Evolutionary conservation across 2,329 filamentous ascomycete species (phyloP).

Genomic region (Annulohypoxylon truncatum): DNA sequence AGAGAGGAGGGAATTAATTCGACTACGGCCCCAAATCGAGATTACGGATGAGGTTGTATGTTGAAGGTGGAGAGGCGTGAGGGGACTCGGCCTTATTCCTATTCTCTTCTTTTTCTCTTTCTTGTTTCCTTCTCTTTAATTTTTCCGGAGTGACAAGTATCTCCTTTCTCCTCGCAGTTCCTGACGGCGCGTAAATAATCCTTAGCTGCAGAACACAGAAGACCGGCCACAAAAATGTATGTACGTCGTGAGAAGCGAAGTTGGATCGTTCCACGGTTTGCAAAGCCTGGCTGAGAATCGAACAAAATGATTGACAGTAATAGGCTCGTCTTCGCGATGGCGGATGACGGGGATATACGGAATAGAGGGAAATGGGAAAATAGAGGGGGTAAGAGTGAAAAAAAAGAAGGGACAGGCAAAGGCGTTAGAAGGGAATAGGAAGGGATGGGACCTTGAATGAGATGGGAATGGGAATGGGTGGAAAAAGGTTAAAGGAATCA

Average conservation of each 20-base stretch:
- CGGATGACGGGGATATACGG: constrained; percentile 24
- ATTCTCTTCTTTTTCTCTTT: constrained; percentile 13
- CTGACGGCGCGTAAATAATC: constrained; percentile 41
- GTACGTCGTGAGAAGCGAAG: constrained; percentile 45
- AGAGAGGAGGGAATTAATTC: constrained; percentile 20
- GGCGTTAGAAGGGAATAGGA: constrained; percentile 26
- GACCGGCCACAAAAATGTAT: constrained; percentile 31
- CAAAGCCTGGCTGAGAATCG: constrained; percentile 44
- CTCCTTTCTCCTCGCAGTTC: constrained; percentile 43
- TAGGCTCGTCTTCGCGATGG: constrained; percentile 44
- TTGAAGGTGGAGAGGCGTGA: constrained; percentile 8
- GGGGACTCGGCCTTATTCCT: constrained; percentile 3
- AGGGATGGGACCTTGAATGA: constrained; percentile 25
- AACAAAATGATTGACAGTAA: constrained; percentile 43
- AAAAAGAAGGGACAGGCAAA: constrained; percentile 22
- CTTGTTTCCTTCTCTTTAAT: constrained; percentile 9
- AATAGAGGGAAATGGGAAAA: constrained; percentile 26
- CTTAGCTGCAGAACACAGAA: constrained; percentile 36
- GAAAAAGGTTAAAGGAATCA: constrained; percentile 33
- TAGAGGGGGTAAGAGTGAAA: not conserved
- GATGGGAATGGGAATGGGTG: constrained; percentile 1
- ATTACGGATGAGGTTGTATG: not conserved
- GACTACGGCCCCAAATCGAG: constrained; percentile 30
- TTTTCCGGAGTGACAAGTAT: constrained; percentile 15
- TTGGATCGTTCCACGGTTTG: constrained; percentile 42